These are phyloP conservation scores for Populus tomentosa DNA, from an alignment of 441 rosid species.

Conservation along the genomic window DNA sequence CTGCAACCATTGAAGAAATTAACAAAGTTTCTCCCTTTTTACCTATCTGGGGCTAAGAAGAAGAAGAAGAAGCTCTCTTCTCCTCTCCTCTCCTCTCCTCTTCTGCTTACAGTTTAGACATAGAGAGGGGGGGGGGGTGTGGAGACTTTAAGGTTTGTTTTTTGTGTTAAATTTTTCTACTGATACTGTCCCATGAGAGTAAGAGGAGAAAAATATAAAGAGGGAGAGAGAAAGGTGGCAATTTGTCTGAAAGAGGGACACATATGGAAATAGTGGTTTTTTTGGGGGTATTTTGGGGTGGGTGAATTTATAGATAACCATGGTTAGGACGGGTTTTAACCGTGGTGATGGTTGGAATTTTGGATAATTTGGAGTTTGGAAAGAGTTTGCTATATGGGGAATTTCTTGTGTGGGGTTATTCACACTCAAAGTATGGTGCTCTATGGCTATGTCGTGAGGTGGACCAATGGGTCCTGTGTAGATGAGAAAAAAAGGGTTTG, in stretches of 20 bases:
- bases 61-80: background rate
- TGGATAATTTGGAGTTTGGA: background rate
- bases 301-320: background rate
- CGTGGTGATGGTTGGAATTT: background rate
- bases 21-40: background rate
- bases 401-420: background rate
- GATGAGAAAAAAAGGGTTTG: background rate
- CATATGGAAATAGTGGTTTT: background rate
- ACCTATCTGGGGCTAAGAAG: background rate
- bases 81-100: background rate
- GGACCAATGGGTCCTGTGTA: background rate
- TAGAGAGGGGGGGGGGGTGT: background rate
- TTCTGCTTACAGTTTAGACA: background rate
- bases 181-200: background rate
- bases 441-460: background rate
- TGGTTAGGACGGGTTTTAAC: background rate
- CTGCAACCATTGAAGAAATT: background rate
- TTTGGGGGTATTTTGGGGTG: background rate
- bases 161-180: background rate
- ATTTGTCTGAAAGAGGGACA: background rate
- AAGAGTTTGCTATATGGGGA: background rate
- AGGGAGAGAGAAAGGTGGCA: background rate
- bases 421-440: background rate
- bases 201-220: background rate
- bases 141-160: background rate